phyloP scores from a whole-genome alignment of 208 protist species.

The Acanthamoeba castellanii region DNA sequence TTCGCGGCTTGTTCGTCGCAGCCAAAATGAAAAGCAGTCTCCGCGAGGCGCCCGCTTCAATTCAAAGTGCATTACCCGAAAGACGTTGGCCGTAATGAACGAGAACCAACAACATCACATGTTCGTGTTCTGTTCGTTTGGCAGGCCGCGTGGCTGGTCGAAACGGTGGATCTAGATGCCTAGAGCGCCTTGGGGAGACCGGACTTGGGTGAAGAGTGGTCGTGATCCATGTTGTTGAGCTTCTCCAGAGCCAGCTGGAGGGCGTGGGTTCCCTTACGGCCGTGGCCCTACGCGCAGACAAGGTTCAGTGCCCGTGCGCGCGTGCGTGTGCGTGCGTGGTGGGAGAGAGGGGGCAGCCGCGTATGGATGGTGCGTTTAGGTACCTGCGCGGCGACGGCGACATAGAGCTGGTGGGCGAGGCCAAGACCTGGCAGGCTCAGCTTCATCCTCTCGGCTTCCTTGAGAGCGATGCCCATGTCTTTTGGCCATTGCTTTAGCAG shows the following conservation, averaged over 20 bases:
- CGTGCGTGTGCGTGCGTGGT: neutral
- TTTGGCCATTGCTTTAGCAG: too few species aligned
- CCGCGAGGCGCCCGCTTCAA: too few species aligned
- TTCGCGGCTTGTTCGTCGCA: neutral
- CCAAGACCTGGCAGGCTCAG: slow-evolving; percentile 93
- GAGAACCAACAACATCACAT: too few species aligned
- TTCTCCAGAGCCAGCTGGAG: slow-evolving; percentile 95
- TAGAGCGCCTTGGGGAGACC: neutral
- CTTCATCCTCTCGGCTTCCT: slow-evolving; percentile 93
- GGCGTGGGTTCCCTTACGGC: slow-evolving; percentile 94
- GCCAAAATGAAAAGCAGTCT: neutral
- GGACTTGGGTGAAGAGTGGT: neutral
- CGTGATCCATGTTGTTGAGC: slow-evolving; percentile 89
- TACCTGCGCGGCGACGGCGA: slow-evolving; percentile 89
- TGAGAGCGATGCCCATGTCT: slow-evolving; percentile 93
- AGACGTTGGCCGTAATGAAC: too few species aligned
- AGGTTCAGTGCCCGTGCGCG: too few species aligned
- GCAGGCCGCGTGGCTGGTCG: too few species aligned
- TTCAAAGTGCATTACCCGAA: too few species aligned
- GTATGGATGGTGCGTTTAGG: neutral
- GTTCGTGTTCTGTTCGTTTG: too few species aligned
- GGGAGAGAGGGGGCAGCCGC: neutral
- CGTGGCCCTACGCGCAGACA: slow-evolving; percentile 88
- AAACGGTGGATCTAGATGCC: neutral
- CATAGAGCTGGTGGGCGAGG: slow-evolving; percentile 94